phyloP scores from a whole-genome alignment of 129 eudicot genomes.

The Scalesia atractyloides region DNA sequence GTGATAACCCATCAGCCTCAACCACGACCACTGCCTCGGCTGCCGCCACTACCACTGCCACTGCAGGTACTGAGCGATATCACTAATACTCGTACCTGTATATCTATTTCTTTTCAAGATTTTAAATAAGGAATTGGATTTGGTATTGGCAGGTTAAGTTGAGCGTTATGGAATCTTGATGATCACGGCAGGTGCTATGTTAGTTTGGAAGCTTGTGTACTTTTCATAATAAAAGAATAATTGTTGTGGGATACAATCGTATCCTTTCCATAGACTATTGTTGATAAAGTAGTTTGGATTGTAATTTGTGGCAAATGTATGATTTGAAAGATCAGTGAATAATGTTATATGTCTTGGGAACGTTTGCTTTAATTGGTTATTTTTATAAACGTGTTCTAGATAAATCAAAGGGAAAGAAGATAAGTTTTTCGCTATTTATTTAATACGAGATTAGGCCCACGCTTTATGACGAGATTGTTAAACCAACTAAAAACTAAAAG shows the following conservation, averaged over 20 bases:
- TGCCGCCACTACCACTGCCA: constrained; percentile 3
- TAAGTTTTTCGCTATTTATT: neutral
- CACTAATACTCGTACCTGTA: neutral
- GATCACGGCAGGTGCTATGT: constrained; percentile 21
- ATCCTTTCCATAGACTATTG: constrained; percentile 13
- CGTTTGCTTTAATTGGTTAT: neutral
- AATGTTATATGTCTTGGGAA: constrained; percentile 18
- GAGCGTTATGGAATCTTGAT: constrained; percentile 25
- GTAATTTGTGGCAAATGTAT: constrained; percentile 30
- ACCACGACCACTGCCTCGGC: constrained; percentile 17
- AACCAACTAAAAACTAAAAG: too few relatives aligned
- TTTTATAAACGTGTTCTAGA: too few relatives aligned
- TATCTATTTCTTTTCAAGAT: neutral
- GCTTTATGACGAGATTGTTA: too few relatives aligned
- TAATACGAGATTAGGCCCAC: too few relatives aligned
- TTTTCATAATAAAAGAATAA: constrained; percentile 21
- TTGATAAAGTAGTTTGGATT: constrained; percentile 10
- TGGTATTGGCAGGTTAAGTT: constrained; percentile 27
- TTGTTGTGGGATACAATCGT: constrained; percentile 32
- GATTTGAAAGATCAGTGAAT: too few relatives aligned
- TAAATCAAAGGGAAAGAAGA: neutral
- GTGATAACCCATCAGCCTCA: constrained; percentile 31
- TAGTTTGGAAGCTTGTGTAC: constrained; percentile 25
- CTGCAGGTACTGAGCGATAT: constrained; percentile 11
- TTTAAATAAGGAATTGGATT: neutral